Evolutionary conservation across 78 protist species (phyloP).

Genomic region (Protostelium mycophagum): DNA sequence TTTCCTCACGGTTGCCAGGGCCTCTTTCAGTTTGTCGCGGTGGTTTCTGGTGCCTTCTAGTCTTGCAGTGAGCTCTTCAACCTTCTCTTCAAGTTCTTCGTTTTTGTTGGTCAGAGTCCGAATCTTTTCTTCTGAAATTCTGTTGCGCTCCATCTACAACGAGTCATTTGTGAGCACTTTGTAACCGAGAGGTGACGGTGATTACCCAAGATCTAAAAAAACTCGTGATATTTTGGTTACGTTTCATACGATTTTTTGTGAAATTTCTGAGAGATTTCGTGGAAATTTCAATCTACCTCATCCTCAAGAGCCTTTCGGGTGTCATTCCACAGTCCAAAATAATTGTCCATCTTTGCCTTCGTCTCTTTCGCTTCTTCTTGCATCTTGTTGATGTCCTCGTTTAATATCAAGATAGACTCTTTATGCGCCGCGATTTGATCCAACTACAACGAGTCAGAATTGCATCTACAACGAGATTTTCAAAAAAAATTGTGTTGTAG

Average conservation of each 20-base stretch:
- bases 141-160: not conserved
- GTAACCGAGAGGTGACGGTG: no score
- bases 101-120: not conserved
- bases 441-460: no score
- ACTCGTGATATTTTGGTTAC: no score
- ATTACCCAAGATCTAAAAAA: no score
- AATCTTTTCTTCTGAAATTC: not conserved
- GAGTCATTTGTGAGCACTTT: no score
- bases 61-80: not conserved
- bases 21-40: not conserved
- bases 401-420: not conserved
- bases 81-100: not conserved
- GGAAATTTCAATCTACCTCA: no score
- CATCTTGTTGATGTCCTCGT: not conserved
- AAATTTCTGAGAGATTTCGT: no score
- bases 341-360: not conserved
- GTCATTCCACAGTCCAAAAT: not conserved
- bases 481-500: no score
- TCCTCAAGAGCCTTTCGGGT: not conserved
- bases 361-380: not conserved
- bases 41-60: not conserved
- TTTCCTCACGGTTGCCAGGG: not conserved
- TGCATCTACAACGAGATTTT: no score
- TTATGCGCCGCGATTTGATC: not conserved
- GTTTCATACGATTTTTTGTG: no score